phyloP scores from a whole-genome alignment of 176 grass and related monocot species.

The Luzula sylvatica region DNA sequence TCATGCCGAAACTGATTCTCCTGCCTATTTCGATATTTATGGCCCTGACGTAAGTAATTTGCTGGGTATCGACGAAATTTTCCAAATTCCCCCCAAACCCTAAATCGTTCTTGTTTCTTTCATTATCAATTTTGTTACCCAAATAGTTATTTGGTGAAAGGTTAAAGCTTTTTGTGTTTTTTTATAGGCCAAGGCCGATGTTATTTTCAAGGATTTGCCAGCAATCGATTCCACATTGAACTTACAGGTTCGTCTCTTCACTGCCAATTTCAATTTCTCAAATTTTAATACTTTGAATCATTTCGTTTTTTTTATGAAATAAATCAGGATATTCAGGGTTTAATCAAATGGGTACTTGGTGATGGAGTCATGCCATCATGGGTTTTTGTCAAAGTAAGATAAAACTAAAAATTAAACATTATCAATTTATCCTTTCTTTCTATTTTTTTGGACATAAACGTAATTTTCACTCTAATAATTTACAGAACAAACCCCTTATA shows the following conservation, averaged over 20 bases:
- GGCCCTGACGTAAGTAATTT: conserved; percentile 25
- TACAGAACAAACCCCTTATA: conserved; percentile 96
- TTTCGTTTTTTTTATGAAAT: not conserved
- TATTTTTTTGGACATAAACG: not conserved
- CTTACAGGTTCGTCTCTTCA: conserved; percentile 44
- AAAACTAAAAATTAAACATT: too few species aligned
- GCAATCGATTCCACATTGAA: conserved; percentile 36
- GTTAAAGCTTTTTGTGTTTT: not conserved
- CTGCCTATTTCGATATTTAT: conserved; percentile 47
- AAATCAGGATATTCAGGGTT: conserved; percentile 71
- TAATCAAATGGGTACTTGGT: conserved; percentile 81
- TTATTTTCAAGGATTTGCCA: conserved; percentile 44
- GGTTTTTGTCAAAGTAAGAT: conserved; percentile 89
- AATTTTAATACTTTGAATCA: too few species aligned
- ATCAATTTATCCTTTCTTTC: not conserved
- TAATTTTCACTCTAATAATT: not conserved
- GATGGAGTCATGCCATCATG: conserved; percentile 75
- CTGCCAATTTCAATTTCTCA: not conserved
- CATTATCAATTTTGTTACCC: not conserved
- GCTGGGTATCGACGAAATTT: too few species aligned
- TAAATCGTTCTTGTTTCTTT: not conserved
- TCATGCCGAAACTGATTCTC: not conserved
- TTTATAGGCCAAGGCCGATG: conserved; percentile 64
- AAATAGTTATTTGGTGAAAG: not conserved
- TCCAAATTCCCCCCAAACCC: too few species aligned